Evolutionary conservation across 768 basidiomycete species (phyloP).

Genomic region (Suillus discolor): DNA sequence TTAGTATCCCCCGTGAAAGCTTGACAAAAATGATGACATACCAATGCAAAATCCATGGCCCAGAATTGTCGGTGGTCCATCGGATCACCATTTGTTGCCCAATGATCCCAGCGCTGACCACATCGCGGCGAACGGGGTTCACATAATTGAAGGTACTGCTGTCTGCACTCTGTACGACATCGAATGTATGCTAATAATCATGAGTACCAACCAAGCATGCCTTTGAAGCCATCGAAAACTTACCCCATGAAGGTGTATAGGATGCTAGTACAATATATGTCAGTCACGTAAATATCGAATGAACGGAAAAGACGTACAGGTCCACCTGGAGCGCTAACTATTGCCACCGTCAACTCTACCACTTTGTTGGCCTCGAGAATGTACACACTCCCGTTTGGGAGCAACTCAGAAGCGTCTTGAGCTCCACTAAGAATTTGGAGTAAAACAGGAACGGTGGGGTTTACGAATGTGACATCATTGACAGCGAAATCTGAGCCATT

Average conservation of each 20-base stretch:
- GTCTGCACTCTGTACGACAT: conserved; percentile 46
- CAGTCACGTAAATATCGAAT: neutral
- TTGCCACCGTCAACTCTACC: conserved; percentile 21
- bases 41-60: neutral
- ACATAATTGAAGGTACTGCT: neutral
- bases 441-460: conserved; percentile 43
- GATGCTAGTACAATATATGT: conserved; percentile 31
- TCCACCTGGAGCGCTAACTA: conserved; percentile 8
- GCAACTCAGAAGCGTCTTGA: conserved; percentile 25
- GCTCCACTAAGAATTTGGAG: conserved; percentile 48
- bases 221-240: conserved; percentile 7
- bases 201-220: neutral
- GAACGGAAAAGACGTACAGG: neutral
- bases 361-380: conserved; percentile 29
- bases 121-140: neutral
- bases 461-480: conserved; percentile 17
- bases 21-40: neutral
- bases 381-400: conserved; percentile 28
- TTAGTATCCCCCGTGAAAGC: neutral
- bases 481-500: conserved; percentile 13
- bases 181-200: conserved; percentile 42
- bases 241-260: conserved; percentile 48
- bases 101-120: neutral
- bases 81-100: neutral
- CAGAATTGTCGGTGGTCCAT: neutral